A percentile compares a stretch with the other conserved stretches of the same genome.
phyloP scores from a whole-genome alignment of 2,329 filamentous ascomycete genomes.

The Coniella lustricola region DNA sequence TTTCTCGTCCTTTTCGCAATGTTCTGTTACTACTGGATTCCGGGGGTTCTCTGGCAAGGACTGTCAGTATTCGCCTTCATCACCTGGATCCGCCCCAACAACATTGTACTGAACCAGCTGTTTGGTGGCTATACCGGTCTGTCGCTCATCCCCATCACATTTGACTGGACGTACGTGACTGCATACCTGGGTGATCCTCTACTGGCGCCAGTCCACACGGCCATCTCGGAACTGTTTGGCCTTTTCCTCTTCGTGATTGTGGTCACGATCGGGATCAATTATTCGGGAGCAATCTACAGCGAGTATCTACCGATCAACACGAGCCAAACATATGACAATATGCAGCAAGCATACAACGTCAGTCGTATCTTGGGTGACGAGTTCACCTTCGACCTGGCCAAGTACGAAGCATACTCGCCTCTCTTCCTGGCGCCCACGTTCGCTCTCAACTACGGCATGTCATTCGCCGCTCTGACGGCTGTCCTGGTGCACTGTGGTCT shows the following conservation, averaged over 20 bases:
- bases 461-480: slow-evolving; percentile 45
- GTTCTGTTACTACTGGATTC: slow-evolving; percentile 38
- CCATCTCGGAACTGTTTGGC: slow-evolving; percentile 36
- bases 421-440: slow-evolving; percentile 44
- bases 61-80: slow-evolving; percentile 41
- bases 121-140: slow-evolving; percentile 41
- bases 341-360: slow-evolving; percentile 43
- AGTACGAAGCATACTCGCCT: slow-evolving; percentile 48
- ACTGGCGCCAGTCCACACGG: slow-evolving; percentile 28
- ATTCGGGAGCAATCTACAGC: slow-evolving; percentile 38
- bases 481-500: slow-evolving; percentile 31
- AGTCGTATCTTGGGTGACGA: slow-evolving; percentile 41
- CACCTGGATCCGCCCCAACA: slow-evolving; percentile 41
- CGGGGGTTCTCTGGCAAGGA: slow-evolving; percentile 20
- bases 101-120: slow-evolving; percentile 39
- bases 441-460: slow-evolving; percentile 40
- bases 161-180: slow-evolving; percentile 31
- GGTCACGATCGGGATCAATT: slow-evolving; percentile 40
- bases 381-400: slow-evolving; percentile 42
- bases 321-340: slow-evolving; percentile 51
- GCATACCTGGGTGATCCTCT: slow-evolving; percentile 29
- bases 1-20: slow-evolving; percentile 33
- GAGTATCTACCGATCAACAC: slow-evolving; percentile 50
- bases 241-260: slow-evolving; percentile 33
- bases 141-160: slow-evolving; percentile 36